Percentiles rank a stretch among this genome's conserved stretches.
phyloP scores from a whole-genome alignment of 2,329 filamentous ascomycete species.

The Gyromitra esculenta region DNA sequence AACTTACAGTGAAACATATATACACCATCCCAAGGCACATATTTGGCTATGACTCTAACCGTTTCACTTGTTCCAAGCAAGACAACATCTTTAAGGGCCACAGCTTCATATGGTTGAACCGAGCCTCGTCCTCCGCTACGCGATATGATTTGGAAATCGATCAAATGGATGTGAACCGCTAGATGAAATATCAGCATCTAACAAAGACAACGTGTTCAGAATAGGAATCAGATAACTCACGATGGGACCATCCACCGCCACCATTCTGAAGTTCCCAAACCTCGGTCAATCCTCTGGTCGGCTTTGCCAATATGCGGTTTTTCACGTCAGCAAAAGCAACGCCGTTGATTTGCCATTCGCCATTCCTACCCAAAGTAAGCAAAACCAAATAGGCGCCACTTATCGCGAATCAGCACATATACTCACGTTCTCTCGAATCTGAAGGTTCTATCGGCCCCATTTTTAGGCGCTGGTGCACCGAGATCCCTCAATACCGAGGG shows the following conservation, averaged over 20 bases:
- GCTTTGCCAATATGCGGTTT: slow-evolving; percentile 65
- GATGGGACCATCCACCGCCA: slow-evolving; percentile 66
- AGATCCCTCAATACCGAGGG: slow-evolving; percentile 60
- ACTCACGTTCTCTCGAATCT: slow-evolving; percentile 61
- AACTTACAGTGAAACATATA: slow-evolving; percentile 62
- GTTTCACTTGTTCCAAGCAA: slow-evolving; percentile 66
- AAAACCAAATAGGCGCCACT: neutral
- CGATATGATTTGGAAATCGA: slow-evolving; percentile 68
- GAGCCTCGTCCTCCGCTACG: slow-evolving; percentile 63
- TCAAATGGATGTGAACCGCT: slow-evolving; percentile 67
- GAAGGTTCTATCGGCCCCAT: slow-evolving; percentile 63
- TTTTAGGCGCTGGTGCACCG: slow-evolving; percentile 60
- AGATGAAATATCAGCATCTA: slow-evolving; percentile 2
- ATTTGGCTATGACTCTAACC: slow-evolving; percentile 66
- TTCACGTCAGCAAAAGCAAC: slow-evolving; percentile 64
- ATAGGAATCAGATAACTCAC: slow-evolving; percentile 57
- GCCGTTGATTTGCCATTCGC: slow-evolving; percentile 66
- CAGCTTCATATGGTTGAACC: slow-evolving; percentile 66
- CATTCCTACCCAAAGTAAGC: slow-evolving; percentile 56
- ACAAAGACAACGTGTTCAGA: neutral
- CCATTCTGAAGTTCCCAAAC: slow-evolving; percentile 66
- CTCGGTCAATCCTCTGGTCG: slow-evolving; percentile 64
- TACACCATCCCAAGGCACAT: slow-evolving; percentile 66
- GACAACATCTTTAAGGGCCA: slow-evolving; percentile 69
- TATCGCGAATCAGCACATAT: neutral